Conservation (phyloP, 331 rosid species). For the Pyrus hybrid region DNA sequence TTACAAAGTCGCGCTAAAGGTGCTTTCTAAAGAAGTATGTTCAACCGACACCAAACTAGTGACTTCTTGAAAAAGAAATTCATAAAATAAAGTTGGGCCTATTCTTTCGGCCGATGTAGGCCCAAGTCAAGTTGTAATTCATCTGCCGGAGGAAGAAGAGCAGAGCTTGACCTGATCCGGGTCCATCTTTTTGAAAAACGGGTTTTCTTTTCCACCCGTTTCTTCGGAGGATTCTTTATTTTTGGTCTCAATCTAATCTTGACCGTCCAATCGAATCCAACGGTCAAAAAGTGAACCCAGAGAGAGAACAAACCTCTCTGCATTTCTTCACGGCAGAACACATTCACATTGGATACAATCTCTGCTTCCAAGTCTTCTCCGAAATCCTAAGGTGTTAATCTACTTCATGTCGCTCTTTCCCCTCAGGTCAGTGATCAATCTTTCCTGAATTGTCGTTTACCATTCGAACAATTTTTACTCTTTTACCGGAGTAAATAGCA, state of each 20-base stretch:
- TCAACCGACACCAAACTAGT: not conserved
- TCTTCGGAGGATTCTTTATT: no score
- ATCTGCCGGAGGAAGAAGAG: no score
- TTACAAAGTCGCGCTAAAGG: fast-evolving
- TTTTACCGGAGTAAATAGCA: not conserved
- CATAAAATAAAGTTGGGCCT: not conserved
- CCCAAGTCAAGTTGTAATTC: not conserved
- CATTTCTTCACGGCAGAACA: not conserved
- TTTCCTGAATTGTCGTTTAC: not conserved
- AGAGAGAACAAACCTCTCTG: not conserved
- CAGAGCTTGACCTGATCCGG: not conserved
- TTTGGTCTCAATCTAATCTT: not conserved
- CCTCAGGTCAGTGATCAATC: conserved; percentile 30
- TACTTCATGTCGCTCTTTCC: not conserved
- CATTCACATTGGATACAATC: not conserved
- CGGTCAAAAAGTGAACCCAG: not conserved
- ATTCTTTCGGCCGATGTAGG: not conserved
- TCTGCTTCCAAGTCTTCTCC: not conserved
- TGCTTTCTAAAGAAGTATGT: no score
- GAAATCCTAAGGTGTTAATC: not conserved
- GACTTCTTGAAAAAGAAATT: no score
- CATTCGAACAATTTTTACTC: not conserved
- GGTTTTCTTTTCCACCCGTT: no score
- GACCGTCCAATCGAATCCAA: not conserved
- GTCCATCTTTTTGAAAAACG: not conserved